Evolutionary conservation across 164 flowering plant species (phyloP), one percentile per base, ranked within the genome.

Genomic region (Saururus chinensis): DNA sequence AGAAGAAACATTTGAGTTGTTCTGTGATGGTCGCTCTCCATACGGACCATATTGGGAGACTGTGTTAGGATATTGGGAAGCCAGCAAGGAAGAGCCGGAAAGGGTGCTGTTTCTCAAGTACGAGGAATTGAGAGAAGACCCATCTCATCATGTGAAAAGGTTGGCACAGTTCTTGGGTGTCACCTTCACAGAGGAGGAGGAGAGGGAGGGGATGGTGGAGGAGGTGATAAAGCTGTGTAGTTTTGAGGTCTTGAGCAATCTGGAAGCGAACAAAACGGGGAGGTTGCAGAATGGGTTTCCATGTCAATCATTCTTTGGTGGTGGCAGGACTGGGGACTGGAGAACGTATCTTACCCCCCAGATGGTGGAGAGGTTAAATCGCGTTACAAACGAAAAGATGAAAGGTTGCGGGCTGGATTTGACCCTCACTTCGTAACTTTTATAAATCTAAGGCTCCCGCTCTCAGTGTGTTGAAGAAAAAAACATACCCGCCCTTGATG

Each of bases 81-180:
- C 48, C 21, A 70, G 72, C 59, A 41, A 62, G 68, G 71, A 76
- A 13, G 57, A 4, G 10, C 82, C 82, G 4, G 40, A 64, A 1
- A 78, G 53, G 64, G 70, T 81, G 0, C 49, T 78, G 25, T 81
- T 78, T 51, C 49, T 81, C n/a, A 76, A 64, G 60, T 78, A 55
- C 54, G 84, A 81, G 65, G 82, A 78, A 0, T 16, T 81, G 60
- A 73, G 73, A 45, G 49, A 53, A n/a, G 53, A 76, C 2, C 66
- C 70, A 1, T 24, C 0, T 13, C 19, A 5, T 0, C 19, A 62
- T 10, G 7, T 81, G 53, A 64, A 19, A 56, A 73, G 40, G 49
- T 22, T 81, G 25, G 78, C 79, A 20, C 65, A 72, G 42, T 78
- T 80, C 64, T 51, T 76, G 56, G 77, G 75, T 7, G 64, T 61